phyloP scores from a whole-genome alignment of 768 basidiomycete genomes.

The Kwoniella botswanensis region DNA sequence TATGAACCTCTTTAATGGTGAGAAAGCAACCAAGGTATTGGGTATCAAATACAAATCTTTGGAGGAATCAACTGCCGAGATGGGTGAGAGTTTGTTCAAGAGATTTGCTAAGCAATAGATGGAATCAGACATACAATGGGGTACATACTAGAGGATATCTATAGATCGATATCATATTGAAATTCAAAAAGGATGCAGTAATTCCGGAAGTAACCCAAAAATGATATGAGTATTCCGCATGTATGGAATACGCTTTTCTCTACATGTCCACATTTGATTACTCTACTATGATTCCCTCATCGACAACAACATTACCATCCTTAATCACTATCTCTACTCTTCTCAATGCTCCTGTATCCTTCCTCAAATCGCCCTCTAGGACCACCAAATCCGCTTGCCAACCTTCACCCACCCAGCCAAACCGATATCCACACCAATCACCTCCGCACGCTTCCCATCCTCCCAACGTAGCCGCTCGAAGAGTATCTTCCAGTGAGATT shows the following conservation, averaged over 20 bases:
- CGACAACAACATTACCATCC: slow-evolving; percentile 27
- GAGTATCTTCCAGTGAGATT: slow-evolving; percentile 22
- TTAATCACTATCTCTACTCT: slow-evolving; percentile 25
- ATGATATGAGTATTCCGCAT: too few relatives aligned
- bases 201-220: too few relatives aligned
- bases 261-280: background rate
- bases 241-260: too few relatives aligned
- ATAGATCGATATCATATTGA: too few relatives aligned
- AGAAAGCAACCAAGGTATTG: slow-evolving; percentile 45
- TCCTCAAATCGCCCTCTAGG: slow-evolving; percentile 22
- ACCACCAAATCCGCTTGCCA: slow-evolving; percentile 33
- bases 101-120: slow-evolving; percentile 26
- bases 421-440: slow-evolving; percentile 25
- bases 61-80: slow-evolving; percentile 38
- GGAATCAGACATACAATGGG: background rate
- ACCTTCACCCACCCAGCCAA: slow-evolving; percentile 28
- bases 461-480: slow-evolving; percentile 23
- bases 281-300: background rate
- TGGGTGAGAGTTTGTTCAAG: slow-evolving; percentile 38
- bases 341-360: slow-evolving; percentile 18
- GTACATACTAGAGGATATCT: background rate
- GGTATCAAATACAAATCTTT: slow-evolving; percentile 43
- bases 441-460: slow-evolving; percentile 41
- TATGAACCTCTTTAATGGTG: slow-evolving; percentile 30
- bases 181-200: too few relatives aligned